These are phyloP conservation scores for Grosmannia clavigera DNA, from an alignment of 2,329 filamentous ascomycete species.

Conservation along the genomic window DNA sequence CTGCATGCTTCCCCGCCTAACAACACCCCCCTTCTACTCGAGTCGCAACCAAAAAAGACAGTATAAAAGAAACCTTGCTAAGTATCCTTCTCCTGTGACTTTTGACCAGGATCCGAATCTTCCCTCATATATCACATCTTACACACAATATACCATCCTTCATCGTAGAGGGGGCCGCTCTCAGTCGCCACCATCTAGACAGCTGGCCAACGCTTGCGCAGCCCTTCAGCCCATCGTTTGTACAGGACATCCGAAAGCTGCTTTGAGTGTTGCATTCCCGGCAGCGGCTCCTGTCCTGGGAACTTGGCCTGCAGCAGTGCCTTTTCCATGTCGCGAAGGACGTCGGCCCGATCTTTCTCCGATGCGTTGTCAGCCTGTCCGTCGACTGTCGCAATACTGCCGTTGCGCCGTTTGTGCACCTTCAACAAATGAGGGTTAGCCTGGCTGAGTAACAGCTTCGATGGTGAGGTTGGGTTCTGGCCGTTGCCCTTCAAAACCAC, in stretches of 20 bases:
- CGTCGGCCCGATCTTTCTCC: constrained; percentile 24
- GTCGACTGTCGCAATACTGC: constrained; percentile 21
- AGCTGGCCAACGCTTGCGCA: constrained; percentile 34
- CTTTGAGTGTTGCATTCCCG: constrained; percentile 86
- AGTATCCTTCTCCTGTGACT: no score
- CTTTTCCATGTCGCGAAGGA: constrained; percentile 31
- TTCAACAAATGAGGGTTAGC: constrained; percentile 77
- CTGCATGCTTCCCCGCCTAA: no score
- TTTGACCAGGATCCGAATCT: no score
- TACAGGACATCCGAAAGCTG: constrained; percentile 86
- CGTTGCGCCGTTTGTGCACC: constrained; percentile 58
- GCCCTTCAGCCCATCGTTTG: constrained; percentile 74
- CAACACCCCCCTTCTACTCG: no score
- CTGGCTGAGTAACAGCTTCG: constrained; percentile 64
- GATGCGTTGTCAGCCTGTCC: constrained; percentile 21
- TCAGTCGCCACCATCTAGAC: constrained; percentile 2
- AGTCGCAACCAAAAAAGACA: no score
- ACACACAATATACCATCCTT: no score
- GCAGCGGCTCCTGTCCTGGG: constrained; percentile 39
- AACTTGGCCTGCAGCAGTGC: constrained; percentile 38
- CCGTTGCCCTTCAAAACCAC: constrained; percentile 44
- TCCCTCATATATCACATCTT: no score
- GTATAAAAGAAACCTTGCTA: no score
- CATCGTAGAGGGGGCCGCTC: background rate
- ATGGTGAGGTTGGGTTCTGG: constrained; percentile 25